These are phyloP conservation scores for Triticum timopheevii DNA, from an alignment of 176 grass and related monocot genomes.

Conservation along the genomic window DNA sequence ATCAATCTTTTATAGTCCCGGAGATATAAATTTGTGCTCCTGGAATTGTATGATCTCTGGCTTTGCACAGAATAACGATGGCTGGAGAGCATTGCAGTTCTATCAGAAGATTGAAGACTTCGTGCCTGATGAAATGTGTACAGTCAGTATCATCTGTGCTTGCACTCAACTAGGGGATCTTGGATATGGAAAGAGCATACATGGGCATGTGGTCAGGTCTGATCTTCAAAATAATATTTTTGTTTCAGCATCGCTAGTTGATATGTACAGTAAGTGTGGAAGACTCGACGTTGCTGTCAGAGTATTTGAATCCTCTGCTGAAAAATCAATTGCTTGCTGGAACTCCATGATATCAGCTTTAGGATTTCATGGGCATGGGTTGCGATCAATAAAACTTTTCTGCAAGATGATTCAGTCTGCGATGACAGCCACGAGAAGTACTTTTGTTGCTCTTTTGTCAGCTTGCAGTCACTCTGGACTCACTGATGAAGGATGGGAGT, in stretches of 20 bases:
- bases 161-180: conserved; percentile 61
- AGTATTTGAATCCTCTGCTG: conserved; percentile 55
- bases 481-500: conserved; percentile 67
- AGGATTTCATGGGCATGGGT: conserved; percentile 68
- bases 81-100: conserved; percentile 61
- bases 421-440: conserved; percentile 61
- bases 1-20: conserved; percentile 44
- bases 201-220: conserved; percentile 59
- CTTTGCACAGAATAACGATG: conserved; percentile 57
- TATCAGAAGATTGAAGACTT: conserved; percentile 55
- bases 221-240: conserved; percentile 55
- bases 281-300: conserved; percentile 45
- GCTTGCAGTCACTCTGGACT: conserved; percentile 81
- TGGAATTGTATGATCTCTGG: conserved; percentile 89
- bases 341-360: conserved; percentile 92
- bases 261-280: conserved; percentile 94
- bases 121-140: conserved; percentile 57
- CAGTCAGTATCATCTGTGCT: conserved; percentile 60
- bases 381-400: conserved; percentile 70
- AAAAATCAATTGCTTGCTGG: conserved; percentile 81
- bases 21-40: conserved; percentile 65
- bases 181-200: conserved; percentile 65
- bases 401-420: conserved; percentile 57
- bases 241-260: conserved; percentile 72
- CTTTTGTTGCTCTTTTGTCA: conserved; percentile 79